Evolutionary conservation across 1,139 yeast genomes (phyloP).

Genomic region (Candida sojae): DNA sequence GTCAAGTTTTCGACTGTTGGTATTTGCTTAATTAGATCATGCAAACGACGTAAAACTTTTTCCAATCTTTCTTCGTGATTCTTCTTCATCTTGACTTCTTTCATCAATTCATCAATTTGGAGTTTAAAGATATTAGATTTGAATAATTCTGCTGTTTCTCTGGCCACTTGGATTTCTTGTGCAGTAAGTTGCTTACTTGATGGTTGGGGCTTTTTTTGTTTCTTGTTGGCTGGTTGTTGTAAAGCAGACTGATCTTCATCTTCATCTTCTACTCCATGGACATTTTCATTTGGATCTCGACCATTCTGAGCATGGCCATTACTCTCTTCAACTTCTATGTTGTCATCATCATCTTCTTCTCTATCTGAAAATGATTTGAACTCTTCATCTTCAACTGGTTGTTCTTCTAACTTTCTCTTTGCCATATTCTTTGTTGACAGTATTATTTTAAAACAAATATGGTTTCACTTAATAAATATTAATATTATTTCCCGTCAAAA

Average conservation of each 20-base stretch:
- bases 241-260: slow-evolving; percentile 14
- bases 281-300: slow-evolving; percentile 5
- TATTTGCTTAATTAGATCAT: slow-evolving; percentile 65
- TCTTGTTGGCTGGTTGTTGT: slow-evolving; percentile 30
- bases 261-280: slow-evolving; percentile 13
- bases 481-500: slow-evolving; percentile 1
- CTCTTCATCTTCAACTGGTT: slow-evolving; percentile 16
- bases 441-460: background rate
- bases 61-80: slow-evolving; percentile 67
- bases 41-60: slow-evolving; percentile 73
- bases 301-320: slow-evolving; percentile 14
- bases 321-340: slow-evolving; percentile 3
- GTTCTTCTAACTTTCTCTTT: slow-evolving; percentile 29
- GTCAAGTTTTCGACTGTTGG: slow-evolving; percentile 56
- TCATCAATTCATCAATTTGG: slow-evolving; percentile 87
- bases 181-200: slow-evolving; percentile 52
- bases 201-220: slow-evolving; percentile 22
- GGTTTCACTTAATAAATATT: background rate
- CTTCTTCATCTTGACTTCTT: slow-evolving; percentile 76
- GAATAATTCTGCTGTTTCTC: slow-evolving; percentile 92
- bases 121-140: slow-evolving; percentile 92
- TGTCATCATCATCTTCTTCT: slow-evolving; percentile 5
- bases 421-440: slow-evolving; percentile 20
- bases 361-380: slow-evolving; percentile 11
- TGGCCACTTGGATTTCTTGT: slow-evolving; percentile 85